These are phyloP conservation scores for Fusarium falciforme DNA, from an alignment of 2,329 filamentous ascomycete genomes.

Conservation along the genomic window DNA sequence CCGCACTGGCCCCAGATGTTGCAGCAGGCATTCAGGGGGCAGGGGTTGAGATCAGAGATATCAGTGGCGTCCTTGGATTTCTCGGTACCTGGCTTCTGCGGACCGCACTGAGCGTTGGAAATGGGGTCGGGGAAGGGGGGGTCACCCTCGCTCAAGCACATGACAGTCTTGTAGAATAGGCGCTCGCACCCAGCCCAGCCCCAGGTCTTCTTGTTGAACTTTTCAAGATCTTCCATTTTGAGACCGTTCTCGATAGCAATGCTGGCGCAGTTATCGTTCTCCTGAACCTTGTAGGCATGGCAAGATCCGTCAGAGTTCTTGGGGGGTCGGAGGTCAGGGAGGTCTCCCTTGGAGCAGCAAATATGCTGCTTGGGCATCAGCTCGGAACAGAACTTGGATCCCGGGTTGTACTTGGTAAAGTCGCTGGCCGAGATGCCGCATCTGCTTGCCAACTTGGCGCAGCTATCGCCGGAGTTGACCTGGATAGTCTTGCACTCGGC, in stretches of 20 bases:
- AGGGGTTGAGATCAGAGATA: too few relatives aligned
- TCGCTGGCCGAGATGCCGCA: too few relatives aligned
- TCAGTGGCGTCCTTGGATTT: too few relatives aligned
- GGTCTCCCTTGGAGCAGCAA: constrained; percentile 49
- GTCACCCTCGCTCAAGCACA: constrained; percentile 45
- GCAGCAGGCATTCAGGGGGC: too few relatives aligned
- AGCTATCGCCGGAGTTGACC: too few relatives aligned
- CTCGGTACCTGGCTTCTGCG: too few relatives aligned
- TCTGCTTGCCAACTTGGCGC: too few relatives aligned
- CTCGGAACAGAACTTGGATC: background rate
- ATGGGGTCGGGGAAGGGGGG: constrained; percentile 28
- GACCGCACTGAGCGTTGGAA: background rate
- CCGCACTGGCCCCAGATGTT: too few relatives aligned
- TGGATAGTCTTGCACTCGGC: too few relatives aligned
- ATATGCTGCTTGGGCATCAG: constrained; percentile 47
- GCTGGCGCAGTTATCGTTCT: constrained; percentile 49
- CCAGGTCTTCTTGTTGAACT: constrained; percentile 45
- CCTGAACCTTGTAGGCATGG: constrained; percentile 47
- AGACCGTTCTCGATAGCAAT: constrained; percentile 49
- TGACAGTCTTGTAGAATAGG: constrained; percentile 28
- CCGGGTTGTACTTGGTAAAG: background rate
- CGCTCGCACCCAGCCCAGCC: constrained; percentile 43
- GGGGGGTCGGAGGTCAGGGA: constrained; percentile 23
- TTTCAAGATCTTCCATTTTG: constrained; percentile 47
- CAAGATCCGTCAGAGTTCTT: constrained; percentile 49